Evolutionary conservation across 2,329 filamentous ascomycete species (phyloP), one percentile per base, ranked within the genome.

Genomic region (Pseudopyrenochaeta lycopersici): DNA sequence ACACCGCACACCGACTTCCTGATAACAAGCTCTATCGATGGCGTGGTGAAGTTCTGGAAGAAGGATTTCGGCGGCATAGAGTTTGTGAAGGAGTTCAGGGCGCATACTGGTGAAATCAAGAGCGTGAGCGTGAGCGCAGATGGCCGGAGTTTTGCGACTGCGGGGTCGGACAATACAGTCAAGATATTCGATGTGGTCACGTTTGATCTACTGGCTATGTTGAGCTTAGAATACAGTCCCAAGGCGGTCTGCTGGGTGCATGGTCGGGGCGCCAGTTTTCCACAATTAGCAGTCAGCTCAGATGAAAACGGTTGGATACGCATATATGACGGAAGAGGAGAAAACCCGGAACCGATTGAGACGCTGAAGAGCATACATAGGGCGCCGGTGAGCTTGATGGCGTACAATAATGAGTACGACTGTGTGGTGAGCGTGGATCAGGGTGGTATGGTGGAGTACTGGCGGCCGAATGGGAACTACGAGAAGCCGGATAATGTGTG

Each of bases 1-100:
- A 97, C 96, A 1, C 93, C 93, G 1, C 81, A 89, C 54, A 97
- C 94, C 54, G 95, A 98, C 65, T 99, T 99, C 72, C 82, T 99
- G 32, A 95, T 99, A 58, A 99, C 95, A 1, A 91, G 90, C 56
- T 98, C 95, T 0, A 80, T 91, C 38, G 95, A 99, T 72, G 96
- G 96, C n/a, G 90, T 94, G 0, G 94, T 98, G 65, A 99, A 99
- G 77, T 99, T 99, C 76, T 99, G 95, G 95, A 99, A 99, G 80
- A 99, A 99, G 80, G 85, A 90, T 60, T 88, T 87, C 1, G 88
- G 91, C 30, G 91, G 91, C 1, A 90, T 99, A 53, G 96, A 99
- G 78, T 99, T 99, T 71, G 94, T 98, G 47, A 99, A 99, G 78
- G 93, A 99, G 78, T 99, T 97, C 80, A 89, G 88, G 71, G 93